Evolutionary conservation across 2,329 filamentous ascomycete species (phyloP).

Genomic region (Berkeleyomyces rouxiae): DNA sequence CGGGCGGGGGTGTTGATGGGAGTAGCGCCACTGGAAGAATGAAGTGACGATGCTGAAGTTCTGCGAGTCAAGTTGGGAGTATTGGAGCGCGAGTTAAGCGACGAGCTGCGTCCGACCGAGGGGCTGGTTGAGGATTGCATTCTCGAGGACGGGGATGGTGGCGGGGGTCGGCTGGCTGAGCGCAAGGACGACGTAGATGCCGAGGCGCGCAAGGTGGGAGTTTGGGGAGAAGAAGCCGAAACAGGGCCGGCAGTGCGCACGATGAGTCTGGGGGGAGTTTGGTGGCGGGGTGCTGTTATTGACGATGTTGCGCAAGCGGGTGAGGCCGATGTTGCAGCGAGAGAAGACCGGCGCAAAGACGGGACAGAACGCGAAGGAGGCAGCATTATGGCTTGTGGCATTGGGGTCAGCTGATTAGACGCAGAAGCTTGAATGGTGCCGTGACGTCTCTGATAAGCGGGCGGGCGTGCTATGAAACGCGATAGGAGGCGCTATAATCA

Average conservation of each 20-base stretch:
- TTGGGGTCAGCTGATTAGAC: not conserved
- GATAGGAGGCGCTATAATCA: slow-evolving; percentile 1
- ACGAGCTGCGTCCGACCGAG: slow-evolving; percentile 19
- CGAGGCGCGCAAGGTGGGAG: slow-evolving; percentile 5
- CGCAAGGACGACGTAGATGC: slow-evolving; percentile 17
- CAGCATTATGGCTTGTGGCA: not conserved
- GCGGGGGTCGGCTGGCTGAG: slow-evolving; percentile 23
- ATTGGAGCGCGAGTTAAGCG: slow-evolving; percentile 26
- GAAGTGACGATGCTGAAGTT: slow-evolving; percentile 40
- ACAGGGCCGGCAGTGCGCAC: not conserved
- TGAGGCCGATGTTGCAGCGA: slow-evolving; percentile 17
- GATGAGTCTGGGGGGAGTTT: not conserved
- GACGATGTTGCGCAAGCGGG: not conserved
- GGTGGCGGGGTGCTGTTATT: slow-evolving; percentile 9
- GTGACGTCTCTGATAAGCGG: not conserved
- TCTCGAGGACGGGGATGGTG: slow-evolving; percentile 25
- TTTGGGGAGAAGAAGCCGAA: slow-evolving; percentile 6
- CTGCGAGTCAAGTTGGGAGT: slow-evolving; percentile 38
- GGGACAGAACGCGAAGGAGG: slow-evolving; percentile 8
- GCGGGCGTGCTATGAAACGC: not conserved
- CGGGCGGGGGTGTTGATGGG: slow-evolving; percentile 7
- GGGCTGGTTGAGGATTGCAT: slow-evolving; percentile 26
- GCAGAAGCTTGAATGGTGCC: not conserved
- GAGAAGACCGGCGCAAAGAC: slow-evolving; percentile 7
- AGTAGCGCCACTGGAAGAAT: slow-evolving; percentile 27